These are phyloP conservation scores for Pyronema omphalodes DNA, from an alignment of 495 filamentous ascomycete genomes.

Conservation along the genomic window DNA sequence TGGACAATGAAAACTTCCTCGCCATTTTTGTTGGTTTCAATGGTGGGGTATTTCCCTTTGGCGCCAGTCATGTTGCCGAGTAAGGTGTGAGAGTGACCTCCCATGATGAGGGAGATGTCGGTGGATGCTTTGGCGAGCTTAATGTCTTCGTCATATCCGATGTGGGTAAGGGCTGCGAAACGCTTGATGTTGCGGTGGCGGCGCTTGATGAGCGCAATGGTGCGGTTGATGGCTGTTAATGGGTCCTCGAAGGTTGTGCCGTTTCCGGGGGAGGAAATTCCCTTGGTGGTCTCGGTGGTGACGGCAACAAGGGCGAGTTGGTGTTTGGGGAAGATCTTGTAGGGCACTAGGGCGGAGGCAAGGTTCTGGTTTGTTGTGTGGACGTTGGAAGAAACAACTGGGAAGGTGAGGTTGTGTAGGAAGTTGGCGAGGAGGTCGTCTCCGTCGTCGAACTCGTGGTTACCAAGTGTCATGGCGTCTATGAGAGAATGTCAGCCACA, in stretches of 20 bases:
- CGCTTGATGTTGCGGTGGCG: slow-evolving; percentile 34
- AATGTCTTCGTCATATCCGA: slow-evolving; percentile 39
- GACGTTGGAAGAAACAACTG: slow-evolving; percentile 38
- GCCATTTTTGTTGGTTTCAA: slow-evolving; percentile 35
- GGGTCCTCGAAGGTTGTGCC: slow-evolving; percentile 35
- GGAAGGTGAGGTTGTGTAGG: slow-evolving; percentile 36
- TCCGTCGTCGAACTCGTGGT: slow-evolving; percentile 37
- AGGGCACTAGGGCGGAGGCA: slow-evolving; percentile 37
- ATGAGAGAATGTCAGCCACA: background rate
- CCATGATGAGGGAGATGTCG: slow-evolving; percentile 35
- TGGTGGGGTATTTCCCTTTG: slow-evolving; percentile 37
- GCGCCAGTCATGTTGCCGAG: slow-evolving; percentile 33
- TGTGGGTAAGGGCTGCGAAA: slow-evolving; percentile 40
- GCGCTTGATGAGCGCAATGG: slow-evolving; percentile 33
- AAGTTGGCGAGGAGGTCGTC: slow-evolving; percentile 19
- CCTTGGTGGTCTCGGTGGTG: slow-evolving; percentile 35
- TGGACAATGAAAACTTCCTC: slow-evolving; percentile 45
- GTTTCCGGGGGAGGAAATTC: slow-evolving; percentile 33
- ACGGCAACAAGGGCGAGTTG: slow-evolving; percentile 38
- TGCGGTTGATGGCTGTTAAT: slow-evolving; percentile 32
- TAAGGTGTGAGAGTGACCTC: slow-evolving; percentile 41
- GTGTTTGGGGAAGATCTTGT: slow-evolving; percentile 36
- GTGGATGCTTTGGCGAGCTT: slow-evolving; percentile 32
- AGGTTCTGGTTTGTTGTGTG: slow-evolving; percentile 32
- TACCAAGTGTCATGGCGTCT: slow-evolving; percentile 27